Evolutionary conservation across 306 rosid species (phyloP).

Genomic region (Cicer chorassanicum): DNA sequence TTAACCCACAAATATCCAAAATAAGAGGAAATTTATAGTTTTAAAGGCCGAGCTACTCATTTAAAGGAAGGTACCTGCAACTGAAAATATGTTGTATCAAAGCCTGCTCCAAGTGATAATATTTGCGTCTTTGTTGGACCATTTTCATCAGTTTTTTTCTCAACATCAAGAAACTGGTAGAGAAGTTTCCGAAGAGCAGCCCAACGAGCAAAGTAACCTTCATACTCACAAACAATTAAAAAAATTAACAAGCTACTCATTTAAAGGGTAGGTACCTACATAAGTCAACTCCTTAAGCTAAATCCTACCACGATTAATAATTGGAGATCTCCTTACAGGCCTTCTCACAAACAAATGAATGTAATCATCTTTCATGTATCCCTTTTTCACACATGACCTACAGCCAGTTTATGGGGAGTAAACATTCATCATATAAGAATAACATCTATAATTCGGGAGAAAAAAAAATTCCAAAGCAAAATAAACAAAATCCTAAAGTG

Average conservation of each 20-base stretch:
- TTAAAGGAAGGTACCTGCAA: slow-evolving; percentile 66
- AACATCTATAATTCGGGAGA: slow-evolving; percentile 14
- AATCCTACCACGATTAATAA: slow-evolving; percentile 84
- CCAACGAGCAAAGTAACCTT: slow-evolving; percentile 94
- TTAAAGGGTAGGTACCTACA: slow-evolving; percentile 26
- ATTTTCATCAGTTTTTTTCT: slow-evolving; percentile 39
- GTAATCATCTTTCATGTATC: slow-evolving; percentile 93
- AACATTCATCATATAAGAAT: slow-evolving; percentile 30
- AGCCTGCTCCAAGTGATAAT: slow-evolving; percentile 89
- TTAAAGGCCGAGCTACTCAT: slow-evolving; percentile 28
- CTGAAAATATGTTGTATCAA: slow-evolving; percentile 90
- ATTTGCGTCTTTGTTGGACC: slow-evolving; percentile 43
- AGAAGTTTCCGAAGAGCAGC: slow-evolving; percentile 82
- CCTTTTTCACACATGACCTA: slow-evolving; percentile 95
- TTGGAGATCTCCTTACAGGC: slow-evolving; percentile 92
- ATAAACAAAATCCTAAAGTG: slow-evolving; percentile 4
- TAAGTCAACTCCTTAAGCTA: slow-evolving; percentile 26
- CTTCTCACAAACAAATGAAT: slow-evolving; percentile 83
- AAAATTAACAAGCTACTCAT: slow-evolving; percentile 23
- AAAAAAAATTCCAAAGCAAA: neutral
- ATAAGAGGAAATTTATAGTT: slow-evolving; percentile 29
- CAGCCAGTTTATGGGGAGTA: slow-evolving; percentile 35
- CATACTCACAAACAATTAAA: slow-evolving; percentile 34
- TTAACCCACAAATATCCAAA: slow-evolving; percentile 4
- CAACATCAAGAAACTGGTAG: slow-evolving; percentile 75